These are phyloP conservation scores for Colletotrichum sojae DNA, from an alignment of 2,329 filamentous ascomycete genomes.

Conservation along the genomic window DNA sequence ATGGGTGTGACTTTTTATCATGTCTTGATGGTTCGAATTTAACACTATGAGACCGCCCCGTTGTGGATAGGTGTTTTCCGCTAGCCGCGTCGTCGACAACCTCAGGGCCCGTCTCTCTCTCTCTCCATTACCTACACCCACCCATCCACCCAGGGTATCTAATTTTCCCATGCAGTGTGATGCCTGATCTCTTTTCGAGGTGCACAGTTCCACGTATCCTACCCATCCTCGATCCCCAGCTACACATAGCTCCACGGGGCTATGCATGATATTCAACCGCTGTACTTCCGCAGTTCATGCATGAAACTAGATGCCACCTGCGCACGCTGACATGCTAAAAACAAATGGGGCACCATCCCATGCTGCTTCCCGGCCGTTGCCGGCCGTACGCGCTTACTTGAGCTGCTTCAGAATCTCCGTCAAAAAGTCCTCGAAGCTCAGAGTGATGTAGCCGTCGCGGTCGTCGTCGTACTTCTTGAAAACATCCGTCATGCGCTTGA, in stretches of 20 bases:
- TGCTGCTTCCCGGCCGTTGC: too few relatives aligned
- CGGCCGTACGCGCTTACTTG: slow-evolving; percentile 54
- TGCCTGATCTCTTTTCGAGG: slow-evolving; percentile 1
- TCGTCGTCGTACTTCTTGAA: slow-evolving; percentile 99
- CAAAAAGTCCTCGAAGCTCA: slow-evolving; percentile 87
- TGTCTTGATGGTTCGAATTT: not conserved
- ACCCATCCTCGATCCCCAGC: not conserved
- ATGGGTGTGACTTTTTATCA: not conserved
- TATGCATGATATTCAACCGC: not conserved
- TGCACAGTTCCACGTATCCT: not conserved
- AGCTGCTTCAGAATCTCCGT: slow-evolving; percentile 76
- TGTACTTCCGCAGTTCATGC: not conserved
- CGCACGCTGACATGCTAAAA: slow-evolving; percentile 9
- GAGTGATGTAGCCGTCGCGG: slow-evolving; percentile 90
- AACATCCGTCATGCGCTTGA: slow-evolving; percentile 99
- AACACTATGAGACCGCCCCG: slow-evolving; percentile 21
- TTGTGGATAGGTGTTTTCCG: slow-evolving; percentile 13
- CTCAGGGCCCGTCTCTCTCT: not conserved
- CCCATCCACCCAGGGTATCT: slow-evolving; percentile 36
- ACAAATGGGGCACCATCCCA: not conserved
- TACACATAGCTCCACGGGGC: not conserved
- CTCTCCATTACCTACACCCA: slow-evolving; percentile 28
- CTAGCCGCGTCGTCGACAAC: slow-evolving; percentile 1
- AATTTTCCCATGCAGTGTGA: slow-evolving; percentile 28
- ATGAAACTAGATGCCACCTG: slow-evolving; percentile 10